phyloP scores from a whole-genome alignment of 768 basidiomycete genomes.

The Gloeophyllum trabeum region DNA sequence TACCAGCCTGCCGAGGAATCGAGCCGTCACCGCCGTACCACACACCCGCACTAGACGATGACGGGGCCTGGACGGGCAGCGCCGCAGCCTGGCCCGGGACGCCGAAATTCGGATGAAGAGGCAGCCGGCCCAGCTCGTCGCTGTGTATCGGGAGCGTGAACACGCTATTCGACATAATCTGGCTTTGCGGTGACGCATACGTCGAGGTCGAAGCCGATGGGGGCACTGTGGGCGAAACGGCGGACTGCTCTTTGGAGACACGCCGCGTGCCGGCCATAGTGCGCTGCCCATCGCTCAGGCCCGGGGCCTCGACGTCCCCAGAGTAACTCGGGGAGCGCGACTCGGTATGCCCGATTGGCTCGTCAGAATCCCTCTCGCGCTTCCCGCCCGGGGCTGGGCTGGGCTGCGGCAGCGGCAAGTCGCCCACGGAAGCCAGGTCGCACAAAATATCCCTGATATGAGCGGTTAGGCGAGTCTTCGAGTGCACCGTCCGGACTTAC shows the following conservation, averaged over 20 bases:
- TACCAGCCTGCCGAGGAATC: too few relatives aligned
- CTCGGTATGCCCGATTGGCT: too few relatives aligned
- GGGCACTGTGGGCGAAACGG: too few relatives aligned
- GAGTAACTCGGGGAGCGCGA: too few relatives aligned
- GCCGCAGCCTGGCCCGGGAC: neutral
- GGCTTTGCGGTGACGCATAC: neutral
- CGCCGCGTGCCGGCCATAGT: slow-evolving; percentile 23
- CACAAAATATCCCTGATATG: slow-evolving; percentile 55
- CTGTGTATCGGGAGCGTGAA: slow-evolving; percentile 42
- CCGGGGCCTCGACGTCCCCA: slow-evolving; percentile 1
- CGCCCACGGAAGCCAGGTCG: slow-evolving; percentile 61
- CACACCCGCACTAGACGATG: too few relatives aligned
- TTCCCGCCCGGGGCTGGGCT: slow-evolving; percentile 44
- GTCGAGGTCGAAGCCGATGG: neutral
- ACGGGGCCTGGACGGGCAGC: neutral
- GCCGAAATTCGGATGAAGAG: slow-evolving; percentile 20
- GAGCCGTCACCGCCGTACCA: too few relatives aligned
- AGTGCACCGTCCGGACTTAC: slow-evolving; percentile 17
- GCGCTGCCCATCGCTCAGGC: slow-evolving; percentile 12
- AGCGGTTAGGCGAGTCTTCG: neutral
- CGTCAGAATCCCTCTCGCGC: slow-evolving; percentile 52
- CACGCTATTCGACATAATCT: slow-evolving; percentile 1
- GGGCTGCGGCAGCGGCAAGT: slow-evolving; percentile 51
- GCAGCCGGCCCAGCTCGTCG: slow-evolving; percentile 45
- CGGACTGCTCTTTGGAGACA: slow-evolving; percentile 14